phyloP scores from a whole-genome alignment of 352 stramenopile species.

The Globisporangium parvum region DNA sequence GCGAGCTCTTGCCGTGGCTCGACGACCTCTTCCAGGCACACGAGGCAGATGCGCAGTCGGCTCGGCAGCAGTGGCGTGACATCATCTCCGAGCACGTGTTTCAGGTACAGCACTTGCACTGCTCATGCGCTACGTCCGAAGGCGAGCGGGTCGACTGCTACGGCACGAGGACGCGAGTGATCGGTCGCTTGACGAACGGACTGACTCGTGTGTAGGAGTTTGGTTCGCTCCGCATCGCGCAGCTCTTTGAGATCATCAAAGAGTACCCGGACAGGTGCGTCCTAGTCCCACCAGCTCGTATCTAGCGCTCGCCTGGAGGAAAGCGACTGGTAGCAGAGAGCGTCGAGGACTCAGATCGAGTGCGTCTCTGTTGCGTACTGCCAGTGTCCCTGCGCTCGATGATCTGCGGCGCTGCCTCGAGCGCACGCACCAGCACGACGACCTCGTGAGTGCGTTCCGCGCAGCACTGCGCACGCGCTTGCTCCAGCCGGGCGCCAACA shows the following conservation, averaged over 20 bases:
- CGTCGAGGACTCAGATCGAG: neutral
- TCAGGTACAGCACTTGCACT: constrained; percentile 5
- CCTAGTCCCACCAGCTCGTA: neutral
- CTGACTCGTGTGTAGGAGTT: constrained; percentile 33
- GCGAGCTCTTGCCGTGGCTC: constrained; percentile 55
- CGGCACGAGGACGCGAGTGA: neutral
- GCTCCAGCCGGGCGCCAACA: constrained; percentile 94
- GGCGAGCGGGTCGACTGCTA: no score
- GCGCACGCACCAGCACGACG: constrained; percentile 74
- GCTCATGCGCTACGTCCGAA: neutral
- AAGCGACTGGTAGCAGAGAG: neutral
- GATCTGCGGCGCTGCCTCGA: constrained; percentile 74
- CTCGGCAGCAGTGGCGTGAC: constrained; percentile 29
- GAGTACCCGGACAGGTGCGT: constrained; percentile 93
- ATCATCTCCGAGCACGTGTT: constrained; percentile 45
- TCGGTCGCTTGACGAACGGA: neutral
- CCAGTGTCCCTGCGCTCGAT: constrained; percentile 58
- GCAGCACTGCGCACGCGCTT: constrained; percentile 78
- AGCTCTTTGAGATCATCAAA: constrained; percentile 97
- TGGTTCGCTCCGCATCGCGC: constrained; percentile 71
- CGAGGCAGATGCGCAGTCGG: neutral
- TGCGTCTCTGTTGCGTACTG: neutral
- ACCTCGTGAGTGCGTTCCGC: constrained; percentile 80
- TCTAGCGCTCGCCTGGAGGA: neutral
- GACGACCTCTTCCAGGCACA: constrained; percentile 34